Evolutionary conservation across 1,284 basidiomycete species (phyloP).

Genomic region (Lignosus rhinocerotis): DNA sequence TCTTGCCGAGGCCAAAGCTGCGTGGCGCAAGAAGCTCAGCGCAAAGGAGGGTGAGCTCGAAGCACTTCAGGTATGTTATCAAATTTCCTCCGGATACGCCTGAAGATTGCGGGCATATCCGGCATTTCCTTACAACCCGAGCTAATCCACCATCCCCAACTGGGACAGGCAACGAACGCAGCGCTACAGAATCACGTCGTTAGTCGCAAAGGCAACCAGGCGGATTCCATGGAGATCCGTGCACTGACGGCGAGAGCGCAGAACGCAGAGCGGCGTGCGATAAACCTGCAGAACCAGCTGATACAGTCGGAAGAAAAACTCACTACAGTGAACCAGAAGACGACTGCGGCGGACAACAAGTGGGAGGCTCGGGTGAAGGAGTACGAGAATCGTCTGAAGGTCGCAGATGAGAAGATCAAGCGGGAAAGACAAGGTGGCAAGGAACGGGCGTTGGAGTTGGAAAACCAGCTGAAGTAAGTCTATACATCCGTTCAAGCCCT

Average conservation of each 20-base stretch:
- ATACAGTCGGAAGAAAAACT: slow-evolving; percentile 82
- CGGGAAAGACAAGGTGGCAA: slow-evolving; percentile 93
- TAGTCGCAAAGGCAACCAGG: slow-evolving; percentile 63
- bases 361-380: slow-evolving; percentile 94
- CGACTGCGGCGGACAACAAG: slow-evolving; percentile 71
- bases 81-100: not conserved
- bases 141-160: not conserved
- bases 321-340: slow-evolving; percentile 70
- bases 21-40: slow-evolving; percentile 83
- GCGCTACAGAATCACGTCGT: slow-evolving; percentile 80
- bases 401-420: slow-evolving; percentile 93
- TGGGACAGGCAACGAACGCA: slow-evolving; percentile 63
- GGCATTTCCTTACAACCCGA: not conserved
- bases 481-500: not conserved
- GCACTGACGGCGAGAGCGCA: slow-evolving; percentile 71
- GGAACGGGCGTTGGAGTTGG: slow-evolving; percentile 74
- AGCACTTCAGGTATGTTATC: slow-evolving; percentile 63
- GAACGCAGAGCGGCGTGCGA: slow-evolving; percentile 81
- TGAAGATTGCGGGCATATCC: not conserved
- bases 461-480: slow-evolving; percentile 68
- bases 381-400: slow-evolving; percentile 81
- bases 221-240: slow-evolving; percentile 72
- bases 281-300: slow-evolving; percentile 83
- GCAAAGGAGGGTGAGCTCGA: slow-evolving; percentile 90
- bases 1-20: slow-evolving; percentile 80